Evolutionary conservation across 1,284 basidiomycete species (phyloP).

Genomic region (Irpex sp.): DNA sequence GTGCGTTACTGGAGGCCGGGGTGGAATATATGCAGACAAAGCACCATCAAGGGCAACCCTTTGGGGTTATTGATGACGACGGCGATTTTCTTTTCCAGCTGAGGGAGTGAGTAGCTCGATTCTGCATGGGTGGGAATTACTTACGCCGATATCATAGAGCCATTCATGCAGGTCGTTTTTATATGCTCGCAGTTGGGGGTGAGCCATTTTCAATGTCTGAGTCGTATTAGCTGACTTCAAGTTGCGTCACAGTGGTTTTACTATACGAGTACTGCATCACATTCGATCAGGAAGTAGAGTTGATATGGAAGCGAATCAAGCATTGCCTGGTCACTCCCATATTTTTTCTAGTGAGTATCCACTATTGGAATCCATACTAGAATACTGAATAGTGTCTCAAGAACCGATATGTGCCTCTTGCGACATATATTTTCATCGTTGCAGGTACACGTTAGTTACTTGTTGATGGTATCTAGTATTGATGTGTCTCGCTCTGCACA

Average conservation of each 20-base stretch:
- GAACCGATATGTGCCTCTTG: conserved; percentile 5
- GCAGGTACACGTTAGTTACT: not conserved
- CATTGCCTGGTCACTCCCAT: not conserved
- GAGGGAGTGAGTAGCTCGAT: not conserved
- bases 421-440: conserved; percentile 2
- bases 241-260: not conserved
- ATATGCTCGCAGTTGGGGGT: conserved; percentile 4
- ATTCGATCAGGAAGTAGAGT: conserved; percentile 1
- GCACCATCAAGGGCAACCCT: not conserved
- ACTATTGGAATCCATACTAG: not conserved
- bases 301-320: not conserved
- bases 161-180: not conserved
- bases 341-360: conserved; percentile 3
- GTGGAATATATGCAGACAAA: conserved; percentile 6
- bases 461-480: not conserved
- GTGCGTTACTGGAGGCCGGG: conserved; percentile 1
- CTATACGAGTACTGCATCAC: conserved; percentile 3
- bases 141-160: not conserved
- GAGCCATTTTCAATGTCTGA: not conserved
- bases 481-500: not conserved
- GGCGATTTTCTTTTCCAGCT: not conserved
- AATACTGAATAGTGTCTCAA: not conserved
- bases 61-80: not conserved
- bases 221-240: not conserved
- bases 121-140: not conserved